Evolutionary conservation across 1,284 basidiomycete species (phyloP), one percentile per base, ranked within the genome.

Genomic region (Singerocomus inundabilis): DNA sequence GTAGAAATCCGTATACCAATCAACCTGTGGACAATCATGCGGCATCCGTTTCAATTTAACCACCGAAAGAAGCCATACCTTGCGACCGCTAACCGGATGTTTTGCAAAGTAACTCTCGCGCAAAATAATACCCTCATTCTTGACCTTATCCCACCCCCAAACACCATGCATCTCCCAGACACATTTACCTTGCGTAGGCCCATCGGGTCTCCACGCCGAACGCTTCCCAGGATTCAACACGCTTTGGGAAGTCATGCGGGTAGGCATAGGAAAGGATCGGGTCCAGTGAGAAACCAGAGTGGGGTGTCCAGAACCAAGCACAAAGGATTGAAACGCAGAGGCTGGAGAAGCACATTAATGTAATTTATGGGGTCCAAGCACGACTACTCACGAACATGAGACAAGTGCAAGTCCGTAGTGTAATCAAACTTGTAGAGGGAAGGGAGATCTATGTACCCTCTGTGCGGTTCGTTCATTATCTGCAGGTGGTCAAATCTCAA

Each of bases 391-490:
- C 88, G 91, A 62, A 88, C 84, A 65, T 86, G 77, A 13, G 86
- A 84, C 26, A 98, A 79, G 61, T 98, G 93, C 6, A 99, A 79
- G 63, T 98, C 94, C 10, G 94, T 97, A 56, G 92, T 93, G 70
- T 97, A 94, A 68, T 98, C 86, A 72, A 92, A 98, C 29, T 75
- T 74, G 60, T 98, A 85, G 45, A 98, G 79, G 3, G 91, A 92
- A 35, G 82, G 76, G 4, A 96, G 73, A 49, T 88, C 82, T 53
- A 97, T 84, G 63, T 94, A 97, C 24, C 96, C 97, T 61, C 88
- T 79, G 70, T 99, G 95, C 1, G 96, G 96, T 69, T 99, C 96
- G 62, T 99, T 99, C 81, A 98, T 88, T 66, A 92, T 80, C 89
- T 93, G 44, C 18, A n/a, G 13, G 31, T 8, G 6, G 29, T 67